Base-by-base conservation (phyloP, 345 rosid species). In the Rhizophora apiculata region DNA sequence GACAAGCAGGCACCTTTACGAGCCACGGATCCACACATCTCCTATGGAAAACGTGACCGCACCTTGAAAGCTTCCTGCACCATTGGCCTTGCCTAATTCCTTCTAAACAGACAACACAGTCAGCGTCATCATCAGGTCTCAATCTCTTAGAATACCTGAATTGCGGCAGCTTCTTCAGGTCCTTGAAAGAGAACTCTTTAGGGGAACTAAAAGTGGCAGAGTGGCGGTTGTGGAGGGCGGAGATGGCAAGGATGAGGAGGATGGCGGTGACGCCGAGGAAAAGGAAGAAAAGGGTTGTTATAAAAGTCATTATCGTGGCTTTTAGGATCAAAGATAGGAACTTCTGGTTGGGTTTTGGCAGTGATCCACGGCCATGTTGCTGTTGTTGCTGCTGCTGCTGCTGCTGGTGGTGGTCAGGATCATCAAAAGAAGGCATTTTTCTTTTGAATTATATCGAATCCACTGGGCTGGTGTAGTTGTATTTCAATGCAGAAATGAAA, bases 1-100 rank as follows among this genome's bases (percentile, higher is more conserved):
- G 96, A 62, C 98, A 94, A 39, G 89, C 80, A 6, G 85, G 74
- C 26, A 84, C 88, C 79, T 87, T 88, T 24, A 87, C 73, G 53
- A 94, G 80, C 98, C 98, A 91, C 32, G 80, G 63, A 68, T 94
- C 97, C 43, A 94, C 89, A 76, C 98, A 94, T 72, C 78, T 82
- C 67, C 82, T 79, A 51, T 94, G 98, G 68, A 91, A 91, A 22
- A 91, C 69, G 63, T 94, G 98, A 9, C 95, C 93, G 48, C 98
- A 94, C 5, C 78, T 82, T n/a, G 46, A 71, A 16, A 94, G 82
- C 37, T 68, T 78, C 71, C 98, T 66, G 76, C 98, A 94, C 96
- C 95, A 87, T 76, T 94, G 96, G 9, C 96, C 97, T 65, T 77
- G 84, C 74, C 74, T 82, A 30, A 91, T 79, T 60, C 73, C 90